Conservation (phyloP, 225 moss, liverwort and hornwort species). For the Straminergon stramineum region DNA sequence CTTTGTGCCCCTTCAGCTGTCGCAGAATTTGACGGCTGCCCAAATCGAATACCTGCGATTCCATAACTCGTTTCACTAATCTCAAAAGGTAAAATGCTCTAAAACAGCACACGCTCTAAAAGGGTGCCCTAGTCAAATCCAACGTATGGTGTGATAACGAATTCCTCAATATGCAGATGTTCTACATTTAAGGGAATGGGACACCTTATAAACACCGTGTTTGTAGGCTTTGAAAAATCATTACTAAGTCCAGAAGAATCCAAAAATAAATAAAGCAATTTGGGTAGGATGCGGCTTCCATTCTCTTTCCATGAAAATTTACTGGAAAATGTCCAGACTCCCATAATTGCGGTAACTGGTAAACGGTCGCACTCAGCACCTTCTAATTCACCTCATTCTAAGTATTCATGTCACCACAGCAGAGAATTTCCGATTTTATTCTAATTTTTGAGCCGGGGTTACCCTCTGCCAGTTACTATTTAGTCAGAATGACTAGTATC, state of each 20-base stretch:
- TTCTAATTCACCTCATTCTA: background rate
- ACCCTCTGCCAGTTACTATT: background rate
- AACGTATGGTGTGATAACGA: background rate
- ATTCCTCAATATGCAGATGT: background rate
- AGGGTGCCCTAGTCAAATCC: background rate
- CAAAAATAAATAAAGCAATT: background rate
- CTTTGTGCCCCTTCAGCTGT: conserved; percentile 76
- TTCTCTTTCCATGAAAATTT: background rate
- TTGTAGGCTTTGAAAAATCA: background rate
- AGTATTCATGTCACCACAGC: background rate
- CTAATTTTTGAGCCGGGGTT: background rate
- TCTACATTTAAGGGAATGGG: background rate
- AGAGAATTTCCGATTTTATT: background rate
- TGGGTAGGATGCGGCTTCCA: background rate
- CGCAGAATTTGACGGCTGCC: conserved; percentile 79
- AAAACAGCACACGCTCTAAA: background rate
- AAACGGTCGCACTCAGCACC: background rate
- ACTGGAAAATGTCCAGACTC: background rate
- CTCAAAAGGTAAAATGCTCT: background rate
- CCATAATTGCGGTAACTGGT: background rate
- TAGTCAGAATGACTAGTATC: background rate
- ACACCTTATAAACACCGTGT: background rate
- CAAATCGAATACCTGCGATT: conserved; percentile 74
- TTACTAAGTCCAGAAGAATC: background rate
- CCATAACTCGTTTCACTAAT: background rate